Percentiles rank a stretch among this genome's conserved stretches.
These are phyloP conservation scores for Wallacemonas sp. DNA, from an alignment of 208 protist species.

Conservation along the genomic window DNA sequence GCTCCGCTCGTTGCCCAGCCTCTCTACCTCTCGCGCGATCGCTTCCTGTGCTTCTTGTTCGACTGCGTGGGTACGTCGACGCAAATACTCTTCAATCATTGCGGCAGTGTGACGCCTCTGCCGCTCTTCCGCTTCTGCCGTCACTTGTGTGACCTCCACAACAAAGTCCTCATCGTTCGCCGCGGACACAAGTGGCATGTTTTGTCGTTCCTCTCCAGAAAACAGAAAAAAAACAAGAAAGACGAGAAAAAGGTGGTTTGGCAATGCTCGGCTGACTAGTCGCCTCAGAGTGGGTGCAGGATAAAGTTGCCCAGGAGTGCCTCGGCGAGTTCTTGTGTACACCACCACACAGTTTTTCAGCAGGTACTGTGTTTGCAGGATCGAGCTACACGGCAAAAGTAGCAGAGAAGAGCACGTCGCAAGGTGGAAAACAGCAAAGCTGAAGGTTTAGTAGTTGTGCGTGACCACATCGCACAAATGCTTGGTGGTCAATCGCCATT, in stretches of 20 bases:
- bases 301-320: too few relatives aligned
- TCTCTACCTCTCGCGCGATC: background rate
- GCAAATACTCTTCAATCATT: slow-evolving; percentile 71
- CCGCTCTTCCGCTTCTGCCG: slow-evolving; percentile 11
- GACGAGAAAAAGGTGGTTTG: background rate
- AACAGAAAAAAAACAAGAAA: background rate
- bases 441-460: too few relatives aligned
- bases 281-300: too few relatives aligned
- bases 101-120: slow-evolving; percentile 27
- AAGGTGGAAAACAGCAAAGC: too few relatives aligned
- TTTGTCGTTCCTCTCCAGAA: background rate
- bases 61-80: slow-evolving; percentile 21
- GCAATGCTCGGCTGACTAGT: too few relatives aligned
- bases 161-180: slow-evolving; percentile 50
- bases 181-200: slow-evolving; percentile 47
- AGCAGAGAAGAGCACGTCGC: too few relatives aligned
- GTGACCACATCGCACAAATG: background rate
- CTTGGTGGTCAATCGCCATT: too few relatives aligned
- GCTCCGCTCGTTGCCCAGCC: background rate
- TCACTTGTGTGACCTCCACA: slow-evolving; percentile 28
- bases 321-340: too few relatives aligned
- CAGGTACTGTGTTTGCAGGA: too few relatives aligned
- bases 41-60: slow-evolving; percentile 1
- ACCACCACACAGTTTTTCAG: too few relatives aligned
- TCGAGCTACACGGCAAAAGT: too few relatives aligned